Conservation (phyloP, 805 yeast species). For the Saccharomycopsis oosterbeekiorum region DNA sequence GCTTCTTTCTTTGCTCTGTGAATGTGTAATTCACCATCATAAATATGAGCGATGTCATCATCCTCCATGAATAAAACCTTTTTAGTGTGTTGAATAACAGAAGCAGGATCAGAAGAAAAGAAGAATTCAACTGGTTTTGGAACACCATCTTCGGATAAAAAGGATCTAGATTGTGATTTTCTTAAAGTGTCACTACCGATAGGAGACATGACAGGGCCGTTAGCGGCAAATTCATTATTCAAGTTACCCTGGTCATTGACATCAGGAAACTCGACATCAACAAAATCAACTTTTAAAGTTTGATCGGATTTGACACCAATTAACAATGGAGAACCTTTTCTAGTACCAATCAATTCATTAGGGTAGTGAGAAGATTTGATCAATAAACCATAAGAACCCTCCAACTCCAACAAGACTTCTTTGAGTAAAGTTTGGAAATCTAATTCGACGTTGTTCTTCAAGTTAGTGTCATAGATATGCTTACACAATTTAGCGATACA, state of each 20-base stretch:
- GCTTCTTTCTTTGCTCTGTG: conserved; percentile 89
- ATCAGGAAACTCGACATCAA: conserved; percentile 95
- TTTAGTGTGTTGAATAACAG: conserved; percentile 93
- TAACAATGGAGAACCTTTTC: conserved; percentile 95
- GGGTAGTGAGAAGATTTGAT: conserved; percentile 91
- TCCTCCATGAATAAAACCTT: conserved; percentile 94
- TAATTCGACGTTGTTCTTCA: conserved; percentile 61
- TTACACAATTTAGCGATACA: conserved; percentile 93
- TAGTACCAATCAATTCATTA: conserved; percentile 90
- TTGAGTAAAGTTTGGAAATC: conserved; percentile 91
- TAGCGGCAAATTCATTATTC: background rate
- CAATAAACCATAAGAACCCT: conserved; percentile 95
- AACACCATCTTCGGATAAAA: conserved; percentile 83
- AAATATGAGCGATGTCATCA: conserved; percentile 97
- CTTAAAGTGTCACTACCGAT: conserved; percentile 58
- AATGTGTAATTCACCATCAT: conserved; percentile 95
- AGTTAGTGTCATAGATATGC: conserved; percentile 73
- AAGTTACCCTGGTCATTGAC: conserved; percentile 29
- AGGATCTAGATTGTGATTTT: conserved; percentile 93
- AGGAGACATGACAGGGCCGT: conserved; percentile 10
- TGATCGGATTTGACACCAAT: conserved; percentile 96
- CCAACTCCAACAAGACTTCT: conserved; percentile 83
- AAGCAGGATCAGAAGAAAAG: conserved; percentile 93
- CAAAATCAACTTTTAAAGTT: conserved; percentile 94
- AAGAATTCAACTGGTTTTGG: conserved; percentile 95